Base-by-base conservation (phyloP, 495 filamentous ascomycete species). In the Annulohypoxylon stygium region DNA sequence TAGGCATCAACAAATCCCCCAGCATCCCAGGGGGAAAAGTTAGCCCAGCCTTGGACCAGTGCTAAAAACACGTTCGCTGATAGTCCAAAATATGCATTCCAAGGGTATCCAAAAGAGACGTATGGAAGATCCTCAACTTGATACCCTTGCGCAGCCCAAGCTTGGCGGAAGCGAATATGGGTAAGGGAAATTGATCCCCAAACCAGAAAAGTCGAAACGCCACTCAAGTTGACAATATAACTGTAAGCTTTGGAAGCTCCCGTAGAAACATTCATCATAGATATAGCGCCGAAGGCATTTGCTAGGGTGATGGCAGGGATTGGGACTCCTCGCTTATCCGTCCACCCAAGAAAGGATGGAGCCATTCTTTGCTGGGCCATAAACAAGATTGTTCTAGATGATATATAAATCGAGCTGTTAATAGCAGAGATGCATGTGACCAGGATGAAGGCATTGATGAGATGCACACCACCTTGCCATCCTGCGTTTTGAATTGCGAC, bases 381-480 rank as follows among this genome's bases (percentile, higher is more conserved):
- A 80, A 84, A 92, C 26, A 91, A 81, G 11, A 93, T 69, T 0
- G 89, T 91, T 47, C 91, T 85, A 10, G 88, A 90, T 11, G 85
- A 86, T 61, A 92, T 89, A 72, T 93, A 93, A 34, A 93, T 84
- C 1, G 88, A 91, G 30, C 86, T 87, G 79, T 92, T 93, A 33
- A 89, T 86, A 18, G 91, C 90, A n/a, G 87, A 90, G 33, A 92
- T 83, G 61, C 89, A 89, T 30, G 91, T 90, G 60, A 92, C 82
- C 26, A 93, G 84, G 75, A 93, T 92, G 63, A 93, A 85, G 34
- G 86, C 90, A 73, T 93, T 93, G 85, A 93, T 90, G 4, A 93
- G 82, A 67, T 91, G 86, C 10, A 88, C 87, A 26, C 85, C 86
- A 34, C 76, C 79, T 33, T 83, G 76, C 77, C 86, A 85, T 33